phyloP scores from a whole-genome alignment of 371 early-diverging fungal genomes.

The Mortierella sp. region DNA sequence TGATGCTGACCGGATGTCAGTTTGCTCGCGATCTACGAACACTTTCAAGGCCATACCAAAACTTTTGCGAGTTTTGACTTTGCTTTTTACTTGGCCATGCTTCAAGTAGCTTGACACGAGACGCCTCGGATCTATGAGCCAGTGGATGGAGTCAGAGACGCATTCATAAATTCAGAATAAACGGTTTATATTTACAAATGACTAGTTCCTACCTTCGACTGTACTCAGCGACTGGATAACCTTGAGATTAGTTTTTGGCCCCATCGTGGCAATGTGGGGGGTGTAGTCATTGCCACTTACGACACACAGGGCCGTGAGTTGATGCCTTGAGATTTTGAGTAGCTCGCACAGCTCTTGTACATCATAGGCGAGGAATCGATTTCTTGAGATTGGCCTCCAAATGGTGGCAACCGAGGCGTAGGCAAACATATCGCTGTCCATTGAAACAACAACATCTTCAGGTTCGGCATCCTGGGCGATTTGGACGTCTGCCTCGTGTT shows the following conservation, averaged over 20 bases:
- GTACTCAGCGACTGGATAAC: too few species aligned
- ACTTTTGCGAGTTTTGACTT: too few species aligned
- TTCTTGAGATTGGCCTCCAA: constrained; percentile 5
- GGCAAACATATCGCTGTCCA: constrained; percentile 7
- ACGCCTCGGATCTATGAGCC: too few species aligned
- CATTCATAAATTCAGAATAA: too few species aligned
- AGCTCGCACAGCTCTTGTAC: not conserved
- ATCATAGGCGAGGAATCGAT: constrained; percentile 2
- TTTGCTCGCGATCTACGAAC: too few species aligned
- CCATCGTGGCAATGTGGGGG: not conserved
- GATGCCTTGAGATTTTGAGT: not conserved
- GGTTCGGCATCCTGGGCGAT: constrained; percentile 9
- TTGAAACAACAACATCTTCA: constrained; percentile 2
- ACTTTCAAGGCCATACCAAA: too few species aligned
- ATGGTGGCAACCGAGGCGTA: constrained; percentile 1
- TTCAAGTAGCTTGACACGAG: too few species aligned
- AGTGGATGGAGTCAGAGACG: too few species aligned
- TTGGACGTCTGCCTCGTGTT: constrained; percentile 14
- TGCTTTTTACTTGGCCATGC: too few species aligned
- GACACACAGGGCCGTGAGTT: not conserved
- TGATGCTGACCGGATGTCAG: too few species aligned
- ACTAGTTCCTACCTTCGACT: too few species aligned
- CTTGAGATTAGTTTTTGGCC: not conserved
- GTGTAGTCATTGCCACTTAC: not conserved
- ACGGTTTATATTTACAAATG: too few species aligned